Percentiles rank a stretch among this genome's conserved stretches.
phyloP scores from a whole-genome alignment of 805 yeast genomes.

The Peterozyma toletana region DNA sequence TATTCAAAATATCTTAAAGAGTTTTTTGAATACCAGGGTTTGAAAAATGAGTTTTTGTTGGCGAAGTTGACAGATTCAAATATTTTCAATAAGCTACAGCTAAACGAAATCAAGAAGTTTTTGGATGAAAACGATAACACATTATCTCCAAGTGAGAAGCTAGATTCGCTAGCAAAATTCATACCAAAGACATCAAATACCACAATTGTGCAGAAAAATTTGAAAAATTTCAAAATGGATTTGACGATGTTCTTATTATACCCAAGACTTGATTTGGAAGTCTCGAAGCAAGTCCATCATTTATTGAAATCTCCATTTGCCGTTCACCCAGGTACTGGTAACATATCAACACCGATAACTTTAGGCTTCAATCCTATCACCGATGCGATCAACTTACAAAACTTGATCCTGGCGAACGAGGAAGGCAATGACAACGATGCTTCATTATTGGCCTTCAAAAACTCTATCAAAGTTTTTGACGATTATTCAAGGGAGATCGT shows the following conservation, averaged over 20 bases:
- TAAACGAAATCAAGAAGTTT: constrained; percentile 20
- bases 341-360: constrained; percentile 86
- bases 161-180: constrained; percentile 65
- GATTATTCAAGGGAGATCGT: constrained; percentile 51
- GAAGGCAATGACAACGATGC: constrained; percentile 28
- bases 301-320: constrained; percentile 94
- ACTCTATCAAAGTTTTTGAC: constrained; percentile 49
- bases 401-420: constrained; percentile 59
- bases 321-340: constrained; percentile 93
- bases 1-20: constrained; percentile 56
- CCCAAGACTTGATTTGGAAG: constrained; percentile 91
- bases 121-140: constrained; percentile 50
- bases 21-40: constrained; percentile 77
- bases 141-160: constrained; percentile 54
- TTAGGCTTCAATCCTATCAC: constrained; percentile 63
- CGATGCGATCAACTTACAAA: constrained; percentile 67
- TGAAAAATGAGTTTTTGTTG: constrained; percentile 50
- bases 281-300: constrained; percentile 83
- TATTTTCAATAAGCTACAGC: constrained; percentile 40
- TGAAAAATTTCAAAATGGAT: constrained; percentile 68
- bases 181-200: constrained; percentile 40
- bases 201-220: constrained; percentile 25
- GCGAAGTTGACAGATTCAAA: constrained; percentile 57
- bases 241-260: constrained; percentile 73
- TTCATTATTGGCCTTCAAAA: constrained; percentile 9